Evolutionary conservation across 2,329 filamentous ascomycete genomes (phyloP).

Genomic region (Xylaria sp.): DNA sequence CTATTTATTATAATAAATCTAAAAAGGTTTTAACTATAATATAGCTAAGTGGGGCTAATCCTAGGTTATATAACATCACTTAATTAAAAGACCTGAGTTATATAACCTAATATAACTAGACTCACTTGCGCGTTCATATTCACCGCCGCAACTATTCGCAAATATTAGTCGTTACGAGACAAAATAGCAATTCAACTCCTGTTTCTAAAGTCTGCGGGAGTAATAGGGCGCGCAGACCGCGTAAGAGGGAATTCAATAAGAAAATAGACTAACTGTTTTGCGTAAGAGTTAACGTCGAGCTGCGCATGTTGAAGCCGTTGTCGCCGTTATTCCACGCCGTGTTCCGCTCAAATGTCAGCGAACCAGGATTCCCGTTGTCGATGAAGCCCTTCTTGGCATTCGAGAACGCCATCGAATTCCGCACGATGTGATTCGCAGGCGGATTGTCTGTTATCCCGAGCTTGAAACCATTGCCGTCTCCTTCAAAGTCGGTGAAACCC

Average conservation of each 20-base stretch:
- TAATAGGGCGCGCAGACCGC: no score
- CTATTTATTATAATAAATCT: no score
- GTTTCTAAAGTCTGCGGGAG: no score
- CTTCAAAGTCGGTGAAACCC: conserved; percentile 56
- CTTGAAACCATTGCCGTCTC: conserved; percentile 61
- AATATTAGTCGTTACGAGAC: no score
- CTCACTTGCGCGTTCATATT: conserved; percentile 48
- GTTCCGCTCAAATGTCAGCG: conserved; percentile 55
- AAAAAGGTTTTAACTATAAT: no score
- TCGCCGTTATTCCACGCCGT: conserved; percentile 60
- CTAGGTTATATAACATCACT: no score
- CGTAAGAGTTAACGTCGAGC: conserved; percentile 51
- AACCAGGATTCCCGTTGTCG: conserved; percentile 58
- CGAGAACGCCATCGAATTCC: conserved; percentile 56
- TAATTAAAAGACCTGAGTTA: no score
- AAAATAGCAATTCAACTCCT: no score
- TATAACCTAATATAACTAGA: no score
- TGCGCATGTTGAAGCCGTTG: conserved; percentile 54
- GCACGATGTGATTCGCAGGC: conserved; percentile 56
- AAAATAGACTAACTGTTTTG: conserved; percentile 43
- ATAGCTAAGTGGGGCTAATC: no score
- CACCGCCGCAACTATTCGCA: conserved; percentile 49
- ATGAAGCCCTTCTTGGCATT: conserved; percentile 59
- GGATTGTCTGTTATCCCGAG: conserved; percentile 55
- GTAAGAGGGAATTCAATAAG: no score